Evolutionary conservation across 192 early-diverging fungal genomes (phyloP).

Genomic region (Backusella australiensis): DNA sequence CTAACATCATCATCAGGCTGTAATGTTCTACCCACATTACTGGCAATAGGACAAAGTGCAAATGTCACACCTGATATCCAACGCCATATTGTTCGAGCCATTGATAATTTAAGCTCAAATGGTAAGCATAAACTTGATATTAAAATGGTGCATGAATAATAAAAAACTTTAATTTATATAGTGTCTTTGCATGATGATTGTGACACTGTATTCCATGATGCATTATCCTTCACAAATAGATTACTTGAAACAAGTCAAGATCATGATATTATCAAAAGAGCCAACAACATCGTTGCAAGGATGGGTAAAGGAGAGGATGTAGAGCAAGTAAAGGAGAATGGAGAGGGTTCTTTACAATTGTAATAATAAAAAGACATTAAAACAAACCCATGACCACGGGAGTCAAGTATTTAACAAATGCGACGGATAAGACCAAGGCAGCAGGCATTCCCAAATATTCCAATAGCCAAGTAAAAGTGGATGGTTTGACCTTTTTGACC

Average conservation of each 20-base stretch:
- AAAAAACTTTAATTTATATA: neutral
- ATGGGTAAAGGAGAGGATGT: neutral
- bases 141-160: neutral
- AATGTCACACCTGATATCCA: conserved; percentile 43
- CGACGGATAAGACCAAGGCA: conserved; percentile 13
- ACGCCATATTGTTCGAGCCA: conserved; percentile 51
- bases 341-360: neutral
- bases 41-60: conserved; percentile 39
- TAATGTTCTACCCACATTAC: conserved; percentile 35
- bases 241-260: conserved; percentile 11
- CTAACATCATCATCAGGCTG: neutral
- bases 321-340: neutral
- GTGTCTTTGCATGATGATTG: neutral
- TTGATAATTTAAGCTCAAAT: conserved; percentile 49
- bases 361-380: neutral
- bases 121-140: conserved; percentile 6
- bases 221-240: neutral
- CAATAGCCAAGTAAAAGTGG: conserved; percentile 25
- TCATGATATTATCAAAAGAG: conserved; percentile 7
- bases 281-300: neutral
- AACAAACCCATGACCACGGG: neutral
- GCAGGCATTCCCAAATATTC: conserved; percentile 29
- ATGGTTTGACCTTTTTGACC: conserved; percentile 22
- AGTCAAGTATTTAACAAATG: neutral
- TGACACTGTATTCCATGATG: neutral